A percentile compares a stretch with the other conserved stretches of the same genome.
These are phyloP conservation scores for Vitellaria paradoxa DNA, from an alignment of 179 eudicot species.

Conservation along the genomic window DNA sequence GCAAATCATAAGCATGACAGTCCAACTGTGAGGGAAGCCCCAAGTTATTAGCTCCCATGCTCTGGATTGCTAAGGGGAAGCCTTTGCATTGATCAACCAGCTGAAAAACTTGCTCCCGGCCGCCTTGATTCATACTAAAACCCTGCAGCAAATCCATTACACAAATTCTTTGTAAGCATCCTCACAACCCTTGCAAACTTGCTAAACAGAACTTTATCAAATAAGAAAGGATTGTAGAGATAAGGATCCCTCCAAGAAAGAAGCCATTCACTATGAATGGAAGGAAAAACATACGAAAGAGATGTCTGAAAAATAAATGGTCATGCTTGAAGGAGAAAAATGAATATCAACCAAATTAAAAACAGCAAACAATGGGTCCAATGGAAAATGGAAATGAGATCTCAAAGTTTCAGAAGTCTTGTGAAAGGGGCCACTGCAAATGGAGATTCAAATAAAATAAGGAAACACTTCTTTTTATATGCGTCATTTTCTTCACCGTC, in stretches of 20 bases:
- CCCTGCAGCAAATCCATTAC: conserved; percentile 38
- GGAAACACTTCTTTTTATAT: neutral
- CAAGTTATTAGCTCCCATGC: conserved; percentile 38
- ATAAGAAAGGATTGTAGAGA: neutral
- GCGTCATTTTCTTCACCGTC: no score
- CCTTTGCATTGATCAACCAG: conserved; percentile 54
- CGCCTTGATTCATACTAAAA: conserved; percentile 42
- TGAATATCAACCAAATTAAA: neutral
- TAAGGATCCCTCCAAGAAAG: neutral
- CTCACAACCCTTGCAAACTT: neutral
- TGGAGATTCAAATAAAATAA: neutral
- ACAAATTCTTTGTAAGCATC: conserved; percentile 1
- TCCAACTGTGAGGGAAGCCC: conserved; percentile 53
- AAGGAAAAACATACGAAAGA: neutral
- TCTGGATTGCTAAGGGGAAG: conserved; percentile 46
- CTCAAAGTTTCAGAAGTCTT: neutral
- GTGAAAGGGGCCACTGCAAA: neutral
- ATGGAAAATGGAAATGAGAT: neutral
- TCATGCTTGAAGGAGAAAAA: conserved; percentile 1
- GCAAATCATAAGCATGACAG: conserved; percentile 54
- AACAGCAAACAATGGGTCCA: neutral
- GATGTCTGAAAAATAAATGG: conserved; percentile 1
- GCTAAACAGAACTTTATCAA: neutral
- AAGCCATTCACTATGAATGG: neutral
- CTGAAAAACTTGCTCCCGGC: conserved; percentile 47